Conservation (phyloP, 2,329 filamentous ascomycete species). For the Aspergillus pseudoterreus region DNA sequence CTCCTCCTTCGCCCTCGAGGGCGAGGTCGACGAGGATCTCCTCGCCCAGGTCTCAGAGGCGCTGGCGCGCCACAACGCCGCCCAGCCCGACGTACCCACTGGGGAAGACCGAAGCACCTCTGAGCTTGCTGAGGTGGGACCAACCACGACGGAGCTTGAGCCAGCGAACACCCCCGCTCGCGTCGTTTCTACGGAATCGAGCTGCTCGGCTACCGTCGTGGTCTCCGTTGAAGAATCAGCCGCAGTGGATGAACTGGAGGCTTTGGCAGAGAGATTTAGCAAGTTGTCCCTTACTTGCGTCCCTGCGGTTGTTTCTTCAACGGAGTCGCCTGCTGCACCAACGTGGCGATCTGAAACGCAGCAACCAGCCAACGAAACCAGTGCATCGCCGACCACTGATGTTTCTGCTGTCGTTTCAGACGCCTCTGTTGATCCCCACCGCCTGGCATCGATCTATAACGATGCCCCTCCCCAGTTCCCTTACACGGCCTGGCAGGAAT, state of each 20-base stretch:
- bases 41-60: neutral
- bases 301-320: slow-evolving; percentile 8
- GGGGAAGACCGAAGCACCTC: slow-evolving; percentile 4
- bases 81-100: neutral
- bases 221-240: slow-evolving; percentile 8
- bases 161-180: neutral
- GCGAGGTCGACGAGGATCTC: neutral
- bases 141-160: slow-evolving; percentile 10
- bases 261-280: slow-evolving; percentile 6
- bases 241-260: slow-evolving; percentile 10
- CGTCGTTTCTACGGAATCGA: neutral
- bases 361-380: slow-evolving; percentile 1
- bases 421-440: slow-evolving; percentile 6
- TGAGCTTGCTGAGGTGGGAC: slow-evolving; percentile 11
- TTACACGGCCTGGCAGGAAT: neutral
- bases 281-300: slow-evolving; percentile 8
- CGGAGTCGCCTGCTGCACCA: slow-evolving; percentile 7
- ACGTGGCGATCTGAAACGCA: slow-evolving; percentile 8
- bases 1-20: neutral
- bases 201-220: slow-evolving; percentile 5
- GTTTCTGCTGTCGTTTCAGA: slow-evolving; percentile 3
- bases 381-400: neutral
- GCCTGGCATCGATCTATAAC: slow-evolving; percentile 6
- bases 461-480: neutral
- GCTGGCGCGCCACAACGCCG: neutral